These are phyloP conservation scores for Aplosporella prunicola DNA, from an alignment of 2,329 filamentous ascomycete species.

Conservation along the genomic window DNA sequence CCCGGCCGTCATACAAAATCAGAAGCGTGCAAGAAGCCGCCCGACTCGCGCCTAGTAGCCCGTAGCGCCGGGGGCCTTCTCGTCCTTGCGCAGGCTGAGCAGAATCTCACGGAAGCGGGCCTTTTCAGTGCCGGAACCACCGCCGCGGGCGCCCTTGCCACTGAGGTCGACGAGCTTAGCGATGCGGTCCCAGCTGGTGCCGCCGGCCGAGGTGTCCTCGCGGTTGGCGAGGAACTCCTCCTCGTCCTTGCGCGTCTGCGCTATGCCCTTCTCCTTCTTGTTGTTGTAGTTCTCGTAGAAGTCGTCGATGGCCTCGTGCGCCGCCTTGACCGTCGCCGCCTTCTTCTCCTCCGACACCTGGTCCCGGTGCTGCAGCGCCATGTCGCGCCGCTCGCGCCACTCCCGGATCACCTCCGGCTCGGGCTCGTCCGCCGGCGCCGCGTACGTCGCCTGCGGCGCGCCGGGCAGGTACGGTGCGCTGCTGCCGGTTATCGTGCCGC, in stretches of 20 bases:
- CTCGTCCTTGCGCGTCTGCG: conserved; percentile 81
- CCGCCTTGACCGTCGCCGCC: conserved; percentile 75
- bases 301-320: conserved; percentile 90
- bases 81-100: conserved; percentile 80
- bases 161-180: conserved; percentile 95
- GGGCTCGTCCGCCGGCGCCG: conserved; percentile 57
- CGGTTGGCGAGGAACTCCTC: conserved; percentile 83
- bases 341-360: conserved; percentile 77
- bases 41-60: conserved; percentile 26
- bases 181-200: conserved; percentile 97
- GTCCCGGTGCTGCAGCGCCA: conserved; percentile 71
- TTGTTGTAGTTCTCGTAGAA: conserved; percentile 99
- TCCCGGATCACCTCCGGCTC: conserved; percentile 80
- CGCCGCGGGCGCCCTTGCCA: conserved; percentile 81
- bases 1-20: too few relatives aligned
- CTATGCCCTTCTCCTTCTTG: conserved; percentile 89
- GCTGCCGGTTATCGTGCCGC: conserved; percentile 70
- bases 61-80: conserved; percentile 61
- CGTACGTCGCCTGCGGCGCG: conserved; percentile 23
- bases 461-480: conserved; percentile 47
- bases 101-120: conserved; percentile 90
- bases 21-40: background rate
- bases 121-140: conserved; percentile 84
- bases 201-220: conserved; percentile 87
- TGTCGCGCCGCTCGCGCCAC: conserved; percentile 87